These are phyloP conservation scores for Lecanicillium sp. DNA, from an alignment of 2,329 filamentous ascomycete species.

Conservation along the genomic window DNA sequence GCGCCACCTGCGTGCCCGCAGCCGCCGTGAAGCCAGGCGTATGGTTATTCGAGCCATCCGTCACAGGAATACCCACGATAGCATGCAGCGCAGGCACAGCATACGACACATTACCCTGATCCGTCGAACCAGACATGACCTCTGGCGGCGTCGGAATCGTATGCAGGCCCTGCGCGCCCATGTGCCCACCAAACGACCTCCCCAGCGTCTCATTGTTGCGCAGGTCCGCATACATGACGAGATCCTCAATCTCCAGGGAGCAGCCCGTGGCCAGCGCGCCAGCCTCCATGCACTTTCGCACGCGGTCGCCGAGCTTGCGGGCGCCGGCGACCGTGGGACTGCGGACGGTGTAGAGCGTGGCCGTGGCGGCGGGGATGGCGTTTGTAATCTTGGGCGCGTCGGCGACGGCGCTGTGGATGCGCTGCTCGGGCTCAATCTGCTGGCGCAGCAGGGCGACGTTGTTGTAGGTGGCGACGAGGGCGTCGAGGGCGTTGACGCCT, in stretches of 20 bases:
- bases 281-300: conserved; percentile 21
- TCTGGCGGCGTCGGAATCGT: conserved; percentile 25
- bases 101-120: conserved; percentile 39
- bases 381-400: conserved; percentile 28
- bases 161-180: conserved; percentile 26
- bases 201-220: conserved; percentile 30
- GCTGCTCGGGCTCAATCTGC: conserved; percentile 27
- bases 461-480: conserved; percentile 25
- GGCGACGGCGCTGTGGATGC: conserved; percentile 28
- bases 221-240: background rate
- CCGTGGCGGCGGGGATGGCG: conserved; percentile 25
- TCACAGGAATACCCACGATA: conserved; percentile 30
- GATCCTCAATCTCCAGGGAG: conserved; percentile 22
- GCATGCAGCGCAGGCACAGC: conserved; percentile 34
- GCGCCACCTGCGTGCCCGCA: conserved; percentile 25
- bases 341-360: conserved; percentile 26
- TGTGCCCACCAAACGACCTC: conserved; percentile 28
- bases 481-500: conserved; percentile 30
- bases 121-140: conserved; percentile 27
- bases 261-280: conserved; percentile 22
- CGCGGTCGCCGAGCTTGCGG: conserved; percentile 15
- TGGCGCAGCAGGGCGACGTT: conserved; percentile 28
- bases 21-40: conserved; percentile 30
- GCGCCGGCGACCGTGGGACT: conserved; percentile 19
- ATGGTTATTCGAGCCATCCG: conserved; percentile 23